Conservation (phyloP, 2,329 filamentous ascomycete genomes). For the Falciphora oryzae region DNA sequence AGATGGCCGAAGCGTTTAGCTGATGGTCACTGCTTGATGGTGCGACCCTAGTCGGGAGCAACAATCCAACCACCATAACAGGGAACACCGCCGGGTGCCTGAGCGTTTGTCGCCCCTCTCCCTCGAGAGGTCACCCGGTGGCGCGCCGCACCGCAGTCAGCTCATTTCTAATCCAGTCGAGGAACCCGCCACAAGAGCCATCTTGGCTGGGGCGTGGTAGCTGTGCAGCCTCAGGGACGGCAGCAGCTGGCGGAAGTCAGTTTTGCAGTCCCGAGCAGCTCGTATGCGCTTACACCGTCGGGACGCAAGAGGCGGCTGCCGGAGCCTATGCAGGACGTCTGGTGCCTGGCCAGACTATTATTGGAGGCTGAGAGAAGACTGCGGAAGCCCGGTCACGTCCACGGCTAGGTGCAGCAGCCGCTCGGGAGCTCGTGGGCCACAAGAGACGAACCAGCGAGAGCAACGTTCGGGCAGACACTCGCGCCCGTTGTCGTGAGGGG, state of each 20-base stretch:
- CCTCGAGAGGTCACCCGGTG: too few species aligned
- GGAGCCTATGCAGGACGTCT: not conserved
- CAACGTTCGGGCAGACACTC: not conserved
- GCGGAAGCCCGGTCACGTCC: not conserved
- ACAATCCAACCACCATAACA: not conserved
- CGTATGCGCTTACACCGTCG: not conserved
- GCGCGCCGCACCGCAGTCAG: too few species aligned
- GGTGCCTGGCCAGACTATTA: not conserved
- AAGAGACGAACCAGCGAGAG: not conserved
- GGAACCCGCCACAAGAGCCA: too few species aligned
- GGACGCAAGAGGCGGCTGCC: not conserved
- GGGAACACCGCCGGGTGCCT: not conserved
- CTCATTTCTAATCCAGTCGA: too few species aligned
- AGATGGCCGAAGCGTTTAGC: not conserved
- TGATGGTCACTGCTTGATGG: not conserved
- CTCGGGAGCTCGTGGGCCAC: not conserved
- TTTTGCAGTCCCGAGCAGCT: not conserved
- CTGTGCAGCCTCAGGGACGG: too few species aligned
- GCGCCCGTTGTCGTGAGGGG: not conserved
- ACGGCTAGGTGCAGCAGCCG: not conserved
- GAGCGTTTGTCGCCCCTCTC: not conserved
- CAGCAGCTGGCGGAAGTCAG: too few species aligned
- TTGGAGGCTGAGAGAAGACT: not conserved
- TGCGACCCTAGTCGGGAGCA: not conserved
- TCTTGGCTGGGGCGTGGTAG: too few species aligned